Evolutionary conservation across 1,284 basidiomycete species (phyloP), one percentile per base, ranked within the genome.

Genomic region (Sanguinoderma infundibulare): DNA sequence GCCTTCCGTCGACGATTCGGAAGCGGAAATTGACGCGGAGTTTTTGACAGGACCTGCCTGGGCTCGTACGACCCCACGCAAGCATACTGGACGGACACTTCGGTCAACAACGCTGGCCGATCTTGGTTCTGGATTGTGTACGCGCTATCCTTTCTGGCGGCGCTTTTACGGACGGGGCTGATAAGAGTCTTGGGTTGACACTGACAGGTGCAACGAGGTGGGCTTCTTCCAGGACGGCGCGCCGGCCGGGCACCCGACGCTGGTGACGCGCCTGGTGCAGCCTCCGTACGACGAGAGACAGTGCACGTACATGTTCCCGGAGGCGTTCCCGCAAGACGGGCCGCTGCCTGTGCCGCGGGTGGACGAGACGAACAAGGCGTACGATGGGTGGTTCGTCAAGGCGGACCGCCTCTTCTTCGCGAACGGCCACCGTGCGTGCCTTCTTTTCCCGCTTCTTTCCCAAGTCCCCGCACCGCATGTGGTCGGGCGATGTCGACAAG

Each of bases 121-220:
- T 85, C 86, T 1, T 89, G 87, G 87, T 74, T 74, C 50, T 89
- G 86, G 87, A 84, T 86, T 61, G 81, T 84, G 83, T 80, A 76
- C 67, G 78, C 70, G 32, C 24, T 20, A n/a, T 9, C 22, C 3
- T 26, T 12, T n/a, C 24, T 5, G 8, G n/a, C n/a, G n/a, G n/a
- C n/a, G n/a, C n/a, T n/a, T n/a, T n/a, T n/a, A n/a, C n/a, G n/a
- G n/a, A n/a, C n/a, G n/a, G n/a, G n/a, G n/a, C n/a, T n/a, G n/a
- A n/a, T 51, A 10, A 32, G 12, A 50, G 6, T 30, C 9, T 17
- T 8, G n/a, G 10, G 32, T 20, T 9, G 47, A 20, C n/a, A 12
- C 14, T 51, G 20, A 36, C 57, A 90, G 87, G 1, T 91, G 89
- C 70, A 90, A 87, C 67, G 81, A 90, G 75, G 79, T 91, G 5